phyloP scores from a whole-genome alignment of 2,329 filamentous ascomycete species.

The Akanthomyces lecanii region DNA sequence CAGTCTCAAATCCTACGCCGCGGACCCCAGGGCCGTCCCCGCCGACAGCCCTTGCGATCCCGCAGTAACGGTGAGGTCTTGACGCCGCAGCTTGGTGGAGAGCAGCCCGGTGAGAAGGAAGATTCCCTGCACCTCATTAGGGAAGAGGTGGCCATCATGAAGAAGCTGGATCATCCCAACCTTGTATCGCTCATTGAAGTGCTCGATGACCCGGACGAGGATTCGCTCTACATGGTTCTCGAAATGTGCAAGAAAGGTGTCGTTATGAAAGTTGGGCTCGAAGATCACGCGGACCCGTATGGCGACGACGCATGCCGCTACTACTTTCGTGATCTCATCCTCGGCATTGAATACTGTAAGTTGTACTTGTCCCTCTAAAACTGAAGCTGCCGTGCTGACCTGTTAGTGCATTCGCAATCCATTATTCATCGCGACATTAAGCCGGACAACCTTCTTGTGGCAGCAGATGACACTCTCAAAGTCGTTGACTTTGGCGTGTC shows the following conservation, averaged over 20 bases:
- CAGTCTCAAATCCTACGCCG: conserved; percentile 78
- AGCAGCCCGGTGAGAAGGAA: conserved; percentile 53
- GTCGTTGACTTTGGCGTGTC: conserved; percentile 99
- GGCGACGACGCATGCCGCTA: conserved; percentile 74
- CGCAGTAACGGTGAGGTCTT: conserved; percentile 26
- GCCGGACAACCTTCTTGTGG: conserved; percentile 90
- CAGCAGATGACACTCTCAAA: conserved; percentile 88
- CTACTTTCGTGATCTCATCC: conserved; percentile 92
- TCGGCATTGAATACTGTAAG: conserved; percentile 89
- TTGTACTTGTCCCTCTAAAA: conserved; percentile 21
- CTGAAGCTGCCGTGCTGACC: conserved; percentile 12
- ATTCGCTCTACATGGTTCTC: conserved; percentile 96
- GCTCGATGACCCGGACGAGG: conserved; percentile 89
- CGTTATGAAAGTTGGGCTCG: conserved; percentile 91
- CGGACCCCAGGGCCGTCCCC: conserved; percentile 44
- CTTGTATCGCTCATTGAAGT: conserved; percentile 93
- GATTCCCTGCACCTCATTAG: conserved; percentile 81
- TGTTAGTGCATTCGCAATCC: conserved; percentile 80
- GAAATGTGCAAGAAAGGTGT: conserved; percentile 99
- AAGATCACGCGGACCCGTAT: conserved; percentile 77
- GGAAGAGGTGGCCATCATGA: conserved; percentile 98
- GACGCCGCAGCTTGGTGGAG: conserved; percentile 26
- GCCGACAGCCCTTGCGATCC: conserved; percentile 15
- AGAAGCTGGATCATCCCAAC: conserved; percentile 92
- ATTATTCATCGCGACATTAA: conserved; percentile 97